Conservation (phyloP, 2,329 filamentous ascomycete genomes). For the Paraphoma sp. region DNA sequence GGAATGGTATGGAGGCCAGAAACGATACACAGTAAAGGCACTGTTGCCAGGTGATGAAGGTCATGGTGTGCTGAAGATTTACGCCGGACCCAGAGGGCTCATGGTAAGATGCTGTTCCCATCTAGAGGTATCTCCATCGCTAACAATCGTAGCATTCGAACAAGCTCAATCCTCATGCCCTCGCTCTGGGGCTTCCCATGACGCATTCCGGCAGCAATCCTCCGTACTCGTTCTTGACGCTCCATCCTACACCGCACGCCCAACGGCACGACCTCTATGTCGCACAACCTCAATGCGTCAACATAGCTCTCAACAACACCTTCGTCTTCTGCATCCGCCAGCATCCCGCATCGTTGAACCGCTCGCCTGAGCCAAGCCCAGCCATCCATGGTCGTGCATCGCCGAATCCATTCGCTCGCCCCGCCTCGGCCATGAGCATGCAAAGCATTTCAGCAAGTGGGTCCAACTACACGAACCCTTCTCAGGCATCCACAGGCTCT, state of each 20-base stretch:
- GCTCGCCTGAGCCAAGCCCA: constrained; percentile 42
- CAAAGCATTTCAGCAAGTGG: constrained; percentile 61
- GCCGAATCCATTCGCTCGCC: constrained; percentile 61
- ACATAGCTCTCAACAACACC: constrained; percentile 91
- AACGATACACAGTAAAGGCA: constrained; percentile 93
- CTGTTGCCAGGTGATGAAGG: constrained; percentile 91
- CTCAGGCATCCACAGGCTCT: constrained; percentile 63
- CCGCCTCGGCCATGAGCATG: constrained; percentile 67
- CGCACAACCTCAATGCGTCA: constrained; percentile 90
- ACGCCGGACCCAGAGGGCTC: constrained; percentile 89
- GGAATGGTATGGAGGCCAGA: constrained; percentile 86
- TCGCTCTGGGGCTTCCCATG: constrained; percentile 89
- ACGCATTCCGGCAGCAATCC: constrained; percentile 92
- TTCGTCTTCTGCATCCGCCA: constrained; percentile 97
- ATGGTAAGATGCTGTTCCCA: constrained; percentile 63
- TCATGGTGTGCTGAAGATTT: constrained; percentile 85
- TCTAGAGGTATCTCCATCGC: not conserved
- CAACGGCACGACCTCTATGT: constrained; percentile 97
- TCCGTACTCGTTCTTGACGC: constrained; percentile 87
- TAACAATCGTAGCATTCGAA: constrained; percentile 71
- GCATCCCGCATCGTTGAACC: constrained; percentile 71
- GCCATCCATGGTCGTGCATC: constrained; percentile 54
- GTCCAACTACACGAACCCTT: constrained; percentile 61
- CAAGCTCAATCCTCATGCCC: constrained; percentile 91
- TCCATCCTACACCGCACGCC: constrained; percentile 97